Base-by-base conservation (phyloP, 352 stramenopile species). In the Globisporangium uncinulatum region DNA sequence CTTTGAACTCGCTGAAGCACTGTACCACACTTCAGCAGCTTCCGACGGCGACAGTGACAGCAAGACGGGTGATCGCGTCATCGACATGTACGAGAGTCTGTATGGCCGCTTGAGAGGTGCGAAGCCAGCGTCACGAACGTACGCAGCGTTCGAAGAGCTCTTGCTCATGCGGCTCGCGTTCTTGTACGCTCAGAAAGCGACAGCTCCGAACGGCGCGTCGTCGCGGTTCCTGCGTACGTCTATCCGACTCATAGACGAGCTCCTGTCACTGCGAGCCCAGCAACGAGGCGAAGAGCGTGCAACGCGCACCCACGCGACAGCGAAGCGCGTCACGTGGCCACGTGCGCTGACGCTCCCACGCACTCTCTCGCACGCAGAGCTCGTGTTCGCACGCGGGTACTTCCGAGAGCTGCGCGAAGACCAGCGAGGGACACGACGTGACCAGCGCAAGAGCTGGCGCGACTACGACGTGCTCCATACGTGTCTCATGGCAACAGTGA, bases 21-120 rank as follows among this genome's bases (percentile, higher is more conserved):
- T 85, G 2, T 87, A 89, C 32, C 79, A 75, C 0, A 56, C 54
- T 11, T 57, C 63, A 6, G 36, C 17, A 3, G 54, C 59, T 24
- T 24, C 61, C 3, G 19, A 34, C 46, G 11, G 66, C 15, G 36
- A 39, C 15, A 14, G 51, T 60, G 36, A 61, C 53, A 20, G 32
- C 3, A 37, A 19, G 13, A 14, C n/a, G 4, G 36, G 24, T 3
- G 19, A 19, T 8, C 39, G 34, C 15, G 44, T 73, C 2, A 70
- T 86, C 11, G 73, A 86, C 31, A 61, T 80, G 21, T 79, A 82
- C 51, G 74, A 86, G 52, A 87, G 79, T 57, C 60, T 87, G 3
- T 79, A 70, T 6, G 74, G 74, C 9, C 70, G 76, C 15, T 56
- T 89, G 20, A 70, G 74, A 9, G 65, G 70, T 15, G 58, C 57